Conservation (phyloP, 2,329 filamentous ascomycete species). For the Penicillium polonicum region DNA sequence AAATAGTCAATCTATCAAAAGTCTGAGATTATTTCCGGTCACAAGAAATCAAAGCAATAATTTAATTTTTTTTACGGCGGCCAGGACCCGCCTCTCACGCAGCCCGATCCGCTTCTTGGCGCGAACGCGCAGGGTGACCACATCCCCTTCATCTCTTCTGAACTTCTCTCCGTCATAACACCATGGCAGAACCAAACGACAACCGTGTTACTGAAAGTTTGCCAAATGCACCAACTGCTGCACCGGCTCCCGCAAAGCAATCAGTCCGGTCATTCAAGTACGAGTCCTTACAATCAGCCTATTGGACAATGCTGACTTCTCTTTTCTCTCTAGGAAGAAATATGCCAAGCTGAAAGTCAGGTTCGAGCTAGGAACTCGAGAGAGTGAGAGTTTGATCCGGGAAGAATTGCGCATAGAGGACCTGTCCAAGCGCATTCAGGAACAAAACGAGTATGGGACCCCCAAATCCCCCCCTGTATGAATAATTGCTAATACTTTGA, state of each 20-base stretch:
- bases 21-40: not conserved
- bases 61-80: slow-evolving; percentile 31
- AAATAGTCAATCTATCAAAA: not conserved
- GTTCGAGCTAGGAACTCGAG: slow-evolving; percentile 77
- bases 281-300: slow-evolving; percentile 12
- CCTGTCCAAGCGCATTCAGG: slow-evolving; percentile 77
- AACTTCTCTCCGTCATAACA: slow-evolving; percentile 9
- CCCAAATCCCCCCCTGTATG: not conserved
- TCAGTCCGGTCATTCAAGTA: slow-evolving; percentile 68
- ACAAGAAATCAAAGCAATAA: slow-evolving; percentile 4
- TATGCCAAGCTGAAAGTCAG: slow-evolving; percentile 82
- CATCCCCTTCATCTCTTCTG: slow-evolving; percentile 11
- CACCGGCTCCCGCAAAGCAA: slow-evolving; percentile 47
- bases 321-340: slow-evolving; percentile 64
- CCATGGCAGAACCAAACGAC: slow-evolving; percentile 36
- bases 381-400: slow-evolving; percentile 62
- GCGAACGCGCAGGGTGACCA: slow-evolving; percentile 18
- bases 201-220: slow-evolving; percentile 31
- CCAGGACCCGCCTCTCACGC: slow-evolving; percentile 27
- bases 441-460: slow-evolving; percentile 81
- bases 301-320: slow-evolving; percentile 15
- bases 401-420: slow-evolving; percentile 79
- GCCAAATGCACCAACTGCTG: slow-evolving; percentile 28
- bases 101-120: slow-evolving; percentile 23
- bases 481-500: slow-evolving; percentile 10